A percentile compares a stretch with the other conserved stretches of the same genome.
Conservation (phyloP, 768 basidiomycete genomes). For the Russula foetens region DNA sequence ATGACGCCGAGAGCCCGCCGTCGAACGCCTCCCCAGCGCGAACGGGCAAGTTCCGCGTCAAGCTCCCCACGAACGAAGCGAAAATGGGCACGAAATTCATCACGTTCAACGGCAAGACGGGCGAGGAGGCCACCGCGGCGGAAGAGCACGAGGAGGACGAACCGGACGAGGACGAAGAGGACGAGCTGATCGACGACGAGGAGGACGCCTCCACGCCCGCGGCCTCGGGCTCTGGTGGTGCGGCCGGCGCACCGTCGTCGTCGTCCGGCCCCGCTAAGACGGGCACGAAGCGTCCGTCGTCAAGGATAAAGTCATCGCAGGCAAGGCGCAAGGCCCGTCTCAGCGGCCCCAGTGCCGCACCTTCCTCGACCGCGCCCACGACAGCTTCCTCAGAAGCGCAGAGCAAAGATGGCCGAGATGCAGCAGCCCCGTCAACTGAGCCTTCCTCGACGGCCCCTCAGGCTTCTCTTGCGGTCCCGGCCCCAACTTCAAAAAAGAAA, state of each 20-base stretch:
- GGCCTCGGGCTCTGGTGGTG: conserved; percentile 23
- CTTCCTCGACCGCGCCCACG: background rate
- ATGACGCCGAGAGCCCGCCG: conserved; percentile 64
- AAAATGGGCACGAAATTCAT: conserved; percentile 32
- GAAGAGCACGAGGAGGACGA: conserved; percentile 41
- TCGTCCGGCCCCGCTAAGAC: conserved; percentile 23
- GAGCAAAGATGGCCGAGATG: too few species aligned
- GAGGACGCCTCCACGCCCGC: conserved; percentile 27
- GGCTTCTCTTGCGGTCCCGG: background rate
- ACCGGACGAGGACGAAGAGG: conserved; percentile 59
- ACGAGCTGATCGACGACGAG: conserved; percentile 76
- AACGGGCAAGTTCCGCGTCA: conserved; percentile 39
- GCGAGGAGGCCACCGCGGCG: conserved; percentile 13
- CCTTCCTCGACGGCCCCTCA: conserved; percentile 3
- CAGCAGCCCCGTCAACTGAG: background rate
- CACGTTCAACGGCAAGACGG: conserved; percentile 24
- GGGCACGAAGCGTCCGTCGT: conserved; percentile 29
- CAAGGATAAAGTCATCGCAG: conserved; percentile 11
- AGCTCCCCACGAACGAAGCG: conserved; percentile 41
- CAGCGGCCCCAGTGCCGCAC: background rate
- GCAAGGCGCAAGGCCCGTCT: conserved; percentile 16
- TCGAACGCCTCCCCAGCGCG: conserved; percentile 25
- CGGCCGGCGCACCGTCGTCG: conserved; percentile 22
- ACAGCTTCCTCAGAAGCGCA: background rate
- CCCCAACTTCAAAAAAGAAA: conserved; percentile 22